These are phyloP conservation scores for Schwanniomyces pseudopolymorphus DNA, from an alignment of 805 yeast species.

Conservation along the genomic window DNA sequence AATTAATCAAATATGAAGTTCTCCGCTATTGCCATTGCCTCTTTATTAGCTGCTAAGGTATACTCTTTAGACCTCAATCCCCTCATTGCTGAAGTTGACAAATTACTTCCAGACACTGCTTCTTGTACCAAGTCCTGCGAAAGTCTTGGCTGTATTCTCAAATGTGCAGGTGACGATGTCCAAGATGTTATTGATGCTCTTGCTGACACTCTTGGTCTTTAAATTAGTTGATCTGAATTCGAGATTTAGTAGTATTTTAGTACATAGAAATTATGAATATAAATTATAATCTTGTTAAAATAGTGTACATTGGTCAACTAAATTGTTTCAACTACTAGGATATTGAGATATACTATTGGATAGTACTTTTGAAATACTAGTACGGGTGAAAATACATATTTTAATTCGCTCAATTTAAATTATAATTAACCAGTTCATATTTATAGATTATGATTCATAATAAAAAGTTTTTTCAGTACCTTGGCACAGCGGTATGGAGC, in stretches of 20 bases:
- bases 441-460: too few species aligned
- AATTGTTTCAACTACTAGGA: too few species aligned
- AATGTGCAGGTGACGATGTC: neutral
- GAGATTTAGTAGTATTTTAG: too few species aligned
- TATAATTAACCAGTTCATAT: too few species aligned
- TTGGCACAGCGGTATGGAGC: too few species aligned
- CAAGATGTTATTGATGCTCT: neutral
- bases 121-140: neutral
- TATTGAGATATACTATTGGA: too few species aligned
- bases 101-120: neutral
- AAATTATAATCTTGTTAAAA: neutral
- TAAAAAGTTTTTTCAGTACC: too few species aligned
- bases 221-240: neutral
- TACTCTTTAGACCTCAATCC: neutral
- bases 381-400: too few species aligned
- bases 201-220: neutral
- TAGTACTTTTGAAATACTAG: too few species aligned
- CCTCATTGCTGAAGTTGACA: neutral
- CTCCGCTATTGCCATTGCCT: neutral
- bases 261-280: neutral
- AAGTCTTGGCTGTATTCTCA: neutral
- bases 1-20: neutral
- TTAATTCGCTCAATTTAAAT: too few species aligned
- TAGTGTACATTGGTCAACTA: too few species aligned
- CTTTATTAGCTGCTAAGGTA: neutral